Evolutionary conservation across 1,284 basidiomycete genomes (phyloP).

Genomic region (Cerrena zonata): DNA sequence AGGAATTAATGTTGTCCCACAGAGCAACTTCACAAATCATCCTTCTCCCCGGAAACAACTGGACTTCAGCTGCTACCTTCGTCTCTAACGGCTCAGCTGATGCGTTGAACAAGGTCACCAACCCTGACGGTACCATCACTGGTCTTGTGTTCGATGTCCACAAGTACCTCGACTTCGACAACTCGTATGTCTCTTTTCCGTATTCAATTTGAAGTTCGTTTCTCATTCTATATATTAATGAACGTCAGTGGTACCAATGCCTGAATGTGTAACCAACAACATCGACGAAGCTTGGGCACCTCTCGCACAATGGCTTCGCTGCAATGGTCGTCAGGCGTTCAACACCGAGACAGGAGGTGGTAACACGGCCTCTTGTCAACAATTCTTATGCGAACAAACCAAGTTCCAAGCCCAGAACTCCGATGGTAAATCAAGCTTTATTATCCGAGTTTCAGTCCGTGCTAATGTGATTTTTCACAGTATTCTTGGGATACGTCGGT

Average conservation of each 20-base stretch:
- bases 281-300: constrained; percentile 44
- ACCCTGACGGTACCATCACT: constrained; percentile 45
- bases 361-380: constrained; percentile 42
- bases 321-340: constrained; percentile 53
- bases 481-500: constrained; percentile 39
- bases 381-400: constrained; percentile 44
- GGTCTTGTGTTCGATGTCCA: constrained; percentile 58
- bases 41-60: constrained; percentile 50
- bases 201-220: constrained; percentile 9
- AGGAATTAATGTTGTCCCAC: not conserved
- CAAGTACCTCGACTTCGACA: constrained; percentile 59
- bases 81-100: constrained; percentile 50
- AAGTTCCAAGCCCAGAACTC: constrained; percentile 47
- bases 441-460: not conserved
- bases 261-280: constrained; percentile 47
- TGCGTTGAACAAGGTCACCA: constrained; percentile 46
- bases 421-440: constrained; percentile 32
- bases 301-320: constrained; percentile 45
- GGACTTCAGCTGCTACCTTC: constrained; percentile 45
- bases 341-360: constrained; percentile 62
- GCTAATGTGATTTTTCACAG: constrained; percentile 13
- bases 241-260: constrained; percentile 28
- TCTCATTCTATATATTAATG: constrained; percentile 15
- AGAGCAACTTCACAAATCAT: constrained; percentile 48
- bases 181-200: constrained; percentile 34